These are phyloP conservation scores for Halteria grandinella DNA, from an alignment of 73 alveolate genomes.

Conservation along the genomic window DNA sequence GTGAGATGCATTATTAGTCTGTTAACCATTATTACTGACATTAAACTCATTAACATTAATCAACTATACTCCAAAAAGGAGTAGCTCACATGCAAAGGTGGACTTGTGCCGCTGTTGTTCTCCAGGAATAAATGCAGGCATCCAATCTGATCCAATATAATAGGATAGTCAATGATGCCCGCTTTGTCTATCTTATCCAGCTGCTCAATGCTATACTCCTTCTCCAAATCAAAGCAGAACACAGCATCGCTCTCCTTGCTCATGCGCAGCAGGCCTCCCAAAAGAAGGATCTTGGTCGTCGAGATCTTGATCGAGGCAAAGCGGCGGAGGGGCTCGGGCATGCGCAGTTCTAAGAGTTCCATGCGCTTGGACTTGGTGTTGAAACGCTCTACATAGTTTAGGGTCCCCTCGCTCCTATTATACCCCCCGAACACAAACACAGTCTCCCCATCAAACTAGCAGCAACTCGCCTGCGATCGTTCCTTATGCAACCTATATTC, in stretches of 20 bases:
- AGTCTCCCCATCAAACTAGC: constrained; percentile 44
- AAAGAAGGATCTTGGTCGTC: constrained; percentile 84
- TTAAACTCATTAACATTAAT: background rate
- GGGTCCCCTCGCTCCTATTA: constrained; percentile 91
- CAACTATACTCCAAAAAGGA: constrained; percentile 56
- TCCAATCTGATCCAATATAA: constrained; percentile 87
- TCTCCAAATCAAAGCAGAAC: constrained; percentile 88
- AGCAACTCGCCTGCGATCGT: constrained; percentile 52
- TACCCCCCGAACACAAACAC: constrained; percentile 95
- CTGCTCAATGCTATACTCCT: constrained; percentile 82
- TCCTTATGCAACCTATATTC: constrained; percentile 42
- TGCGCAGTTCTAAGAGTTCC: constrained; percentile 74
- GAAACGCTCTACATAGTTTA: constrained; percentile 86
- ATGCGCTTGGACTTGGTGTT: constrained; percentile 78
- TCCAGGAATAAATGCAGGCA: constrained; percentile 90
- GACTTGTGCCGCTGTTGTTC: constrained; percentile 92
- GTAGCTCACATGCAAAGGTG: constrained; percentile 83
- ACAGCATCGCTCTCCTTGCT: constrained; percentile 92
- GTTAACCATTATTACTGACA: background rate
- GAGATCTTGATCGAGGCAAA: constrained; percentile 86
- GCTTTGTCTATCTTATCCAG: constrained; percentile 76
- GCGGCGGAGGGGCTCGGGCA: constrained; percentile 95
- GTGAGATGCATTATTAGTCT: too few species aligned
- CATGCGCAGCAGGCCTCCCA: constrained; percentile 91
- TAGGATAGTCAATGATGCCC: constrained; percentile 73